Base-by-base conservation (phyloP, 768 basidiomycete genomes). In the Hortiboletus campestris region DNA sequence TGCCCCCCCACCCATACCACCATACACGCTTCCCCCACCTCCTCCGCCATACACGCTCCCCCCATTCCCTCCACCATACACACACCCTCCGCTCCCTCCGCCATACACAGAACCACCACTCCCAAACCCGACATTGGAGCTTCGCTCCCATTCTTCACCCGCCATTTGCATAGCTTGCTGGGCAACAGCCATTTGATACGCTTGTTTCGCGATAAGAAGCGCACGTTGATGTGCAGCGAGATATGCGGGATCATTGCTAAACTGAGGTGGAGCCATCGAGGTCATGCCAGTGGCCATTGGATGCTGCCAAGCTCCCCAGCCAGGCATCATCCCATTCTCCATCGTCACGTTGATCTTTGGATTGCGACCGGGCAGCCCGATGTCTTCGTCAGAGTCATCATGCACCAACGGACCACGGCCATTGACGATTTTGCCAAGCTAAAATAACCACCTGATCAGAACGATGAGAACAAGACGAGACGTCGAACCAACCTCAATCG, bases 341-440 rank as follows among this genome's bases (percentile, higher is more conserved):
- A 67, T 68, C 53, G 72, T 75, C 32, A 75, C 72, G 59, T 67
- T 74, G 71, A 76, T 75, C 46, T 68, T 70, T 14, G 61, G 63
- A 47, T 63, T 62, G 34, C 58, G 59, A 20, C 54, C 46, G 17
- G 49, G 56, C 35, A 17, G 3, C 19, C 35, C 25, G 73, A 67
- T 70, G 75, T 78, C 59, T 59, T 76, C 79, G 67, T 75, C 79
- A 51, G 61, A 59, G 39, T 80, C 79, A 20, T 83, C 79, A 43
- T 79, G 78, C 46, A 82, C 73, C 40, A 84, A 67, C 3, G 88
- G 86, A 17, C 84, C 85, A 34, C 78, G 83, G 7, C 91, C 89
- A 66, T 94, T 91, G 63, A 93, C 83, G 45, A 91, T 86, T 58
- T 91, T 90, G n/a, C 92, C 91, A 38, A 93, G 84, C 92, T 93